A percentile compares a stretch with the other conserved stretches of the same genome.
phyloP scores from a whole-genome alignment of 192 early-diverging fungal species.

The Umbelopsis sp. region DNA sequence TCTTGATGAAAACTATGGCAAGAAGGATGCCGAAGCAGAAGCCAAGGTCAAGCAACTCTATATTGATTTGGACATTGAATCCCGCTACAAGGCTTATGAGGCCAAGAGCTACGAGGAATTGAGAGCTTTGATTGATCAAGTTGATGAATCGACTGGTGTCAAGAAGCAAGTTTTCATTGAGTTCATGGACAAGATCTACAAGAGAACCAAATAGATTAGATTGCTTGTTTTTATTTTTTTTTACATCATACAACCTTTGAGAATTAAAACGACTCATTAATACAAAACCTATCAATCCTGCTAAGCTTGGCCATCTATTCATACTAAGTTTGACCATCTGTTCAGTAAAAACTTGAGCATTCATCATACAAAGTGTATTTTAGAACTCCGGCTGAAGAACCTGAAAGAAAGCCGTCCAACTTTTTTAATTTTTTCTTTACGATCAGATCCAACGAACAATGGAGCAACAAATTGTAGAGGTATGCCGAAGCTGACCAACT shows the following conservation, averaged over 20 bases:
- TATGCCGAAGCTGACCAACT: background rate
- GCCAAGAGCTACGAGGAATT: conserved; percentile 78
- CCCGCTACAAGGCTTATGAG: conserved; percentile 86
- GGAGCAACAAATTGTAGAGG: conserved; percentile 30
- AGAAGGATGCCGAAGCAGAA: conserved; percentile 77
- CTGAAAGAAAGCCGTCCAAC: conserved; percentile 11
- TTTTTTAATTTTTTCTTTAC: conserved; percentile 3
- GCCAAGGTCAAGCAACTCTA: conserved; percentile 85
- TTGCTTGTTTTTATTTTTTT: background rate
- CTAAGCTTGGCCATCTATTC: no score
- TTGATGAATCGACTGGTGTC: conserved; percentile 75
- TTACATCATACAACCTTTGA: background rate
- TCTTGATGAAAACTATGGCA: conserved; percentile 91
- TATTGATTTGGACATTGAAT: conserved; percentile 77
- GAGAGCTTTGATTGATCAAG: conserved; percentile 72
- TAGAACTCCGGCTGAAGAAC: background rate
- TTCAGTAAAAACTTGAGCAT: no score
- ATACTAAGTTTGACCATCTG: no score
- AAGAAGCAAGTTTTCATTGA: conserved; percentile 84
- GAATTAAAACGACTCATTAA: no score
- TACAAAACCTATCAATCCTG: no score
- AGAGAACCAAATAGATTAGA: conserved; percentile 77
- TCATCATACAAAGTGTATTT: no score
- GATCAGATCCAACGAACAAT: conserved; percentile 15
- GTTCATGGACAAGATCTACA: conserved; percentile 97